Base-by-base conservation (phyloP, 2,329 filamentous ascomycete species). In the Venturiaceae sp. region DNA sequence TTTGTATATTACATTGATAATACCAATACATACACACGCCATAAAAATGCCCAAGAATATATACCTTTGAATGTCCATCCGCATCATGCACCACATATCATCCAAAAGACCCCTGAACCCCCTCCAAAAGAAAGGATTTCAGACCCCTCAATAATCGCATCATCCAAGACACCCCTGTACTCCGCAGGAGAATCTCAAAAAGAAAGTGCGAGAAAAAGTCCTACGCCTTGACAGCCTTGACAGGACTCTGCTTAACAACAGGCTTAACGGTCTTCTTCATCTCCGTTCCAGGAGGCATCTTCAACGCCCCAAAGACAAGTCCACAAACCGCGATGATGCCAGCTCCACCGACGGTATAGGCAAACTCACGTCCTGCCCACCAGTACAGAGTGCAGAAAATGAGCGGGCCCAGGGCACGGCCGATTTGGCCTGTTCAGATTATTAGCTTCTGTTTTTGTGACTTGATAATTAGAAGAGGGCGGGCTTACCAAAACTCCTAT, bases 351-450 rank as follows among this genome's bases (percentile, higher is more conserved):
- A 90, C 80, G 1, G 78, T 79, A 71, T 97, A 99, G 2, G 94
- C 94, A 11, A 85, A 80, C 68, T 95, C 87, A 52, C 94, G 80
- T 0, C 94, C 94, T 6, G 90, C 92, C 94, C 94, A 99, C 94
- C 94, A 99, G 75, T 99, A 99, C 58, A 99, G 78, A 53, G 90
- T 90, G 62, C 94, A 97, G 69, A 99, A 99, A 36, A 95, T 74
- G 4, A 99, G 71, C 0, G 94, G 94, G 0, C 94, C 94, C 11
- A 95, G 72, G 0, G 92, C 90, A 34, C 94, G 82, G 2, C 94
- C 94, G 3, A 92, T 81, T 77, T 99, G 94, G 5, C 94, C 92
- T 85, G 79, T 41, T 5, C 3, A 5, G 16, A 37, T 28, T 11
- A 28, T 53, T 53, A 53, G 52, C 9, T 6, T 26, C 37, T 9